Evolutionary conservation across 139 green algal genomes (phyloP), one percentile per base, ranked within the genome.

Genomic region (Diplosphaera chodatii): DNA sequence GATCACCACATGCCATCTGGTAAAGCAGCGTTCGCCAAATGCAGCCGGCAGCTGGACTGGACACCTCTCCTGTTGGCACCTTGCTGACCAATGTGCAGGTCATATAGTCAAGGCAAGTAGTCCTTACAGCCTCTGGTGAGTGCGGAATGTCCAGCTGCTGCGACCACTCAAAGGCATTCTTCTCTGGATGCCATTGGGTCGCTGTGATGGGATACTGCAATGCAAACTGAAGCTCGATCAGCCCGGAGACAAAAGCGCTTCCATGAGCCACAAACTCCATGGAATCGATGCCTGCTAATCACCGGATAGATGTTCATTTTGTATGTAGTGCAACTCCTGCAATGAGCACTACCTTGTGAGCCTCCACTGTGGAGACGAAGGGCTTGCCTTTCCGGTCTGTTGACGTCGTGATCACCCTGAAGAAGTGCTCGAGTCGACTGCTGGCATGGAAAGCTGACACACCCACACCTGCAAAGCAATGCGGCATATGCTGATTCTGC

Each of bases 131-230:
- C 21, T 77, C 79, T 3, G 77, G 77, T 32, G 81, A 72, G 70
- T 94, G 89, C 0, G 88, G 88, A 73, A 94, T 94, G 77, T 91
- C 72, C 67, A 90, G 77, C 63, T 75, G 66, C 4, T 68, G 71
- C 20, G 74, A 86, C 88, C 88, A 94, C 75, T 94, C 88, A 76
- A 85, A 95, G 0, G 84, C 75, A 69, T 94, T 94, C 79, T 95
- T 95, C 81, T 95, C 89, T 20, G 90, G 90, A 76, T 96, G 90
- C 87, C 89, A 96, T 76, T 96, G 90, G 0, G 81, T 88, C 27
- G 77, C 88, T 1, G 63, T 80, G 64, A 93, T 77, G 21, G 88
- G 88, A 37, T 88, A 87, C 29, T 75, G 74, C 64, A 66, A 23
- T 23, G 16, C 16, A 59, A 25, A 25, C 16, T 48, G 64, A 68